Conservation (phyloP, 2,329 filamentous ascomycete species). For the Bipolaris victoriae region DNA sequence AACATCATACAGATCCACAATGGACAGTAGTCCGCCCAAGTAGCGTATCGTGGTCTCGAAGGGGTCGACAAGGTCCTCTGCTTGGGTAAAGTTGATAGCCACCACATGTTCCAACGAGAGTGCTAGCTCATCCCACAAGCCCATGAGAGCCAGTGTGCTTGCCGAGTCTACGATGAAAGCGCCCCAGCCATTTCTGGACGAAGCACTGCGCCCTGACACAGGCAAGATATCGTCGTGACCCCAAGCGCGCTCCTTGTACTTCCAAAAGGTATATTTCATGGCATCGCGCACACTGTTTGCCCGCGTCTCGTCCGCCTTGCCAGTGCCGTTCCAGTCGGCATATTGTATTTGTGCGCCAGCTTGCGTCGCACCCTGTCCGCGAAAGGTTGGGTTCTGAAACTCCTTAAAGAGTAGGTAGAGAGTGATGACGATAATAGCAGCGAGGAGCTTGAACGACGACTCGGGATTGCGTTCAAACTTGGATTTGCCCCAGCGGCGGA, state of each 20-base stretch:
- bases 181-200: conserved; percentile 51
- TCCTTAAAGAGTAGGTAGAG: conserved; percentile 51
- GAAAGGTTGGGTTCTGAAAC: conserved; percentile 42
- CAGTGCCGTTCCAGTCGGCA: conserved; percentile 44
- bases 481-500: conserved; percentile 47
- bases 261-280: conserved; percentile 51
- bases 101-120: conserved; percentile 49
- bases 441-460: conserved; percentile 51
- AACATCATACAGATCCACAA: conserved; percentile 52
- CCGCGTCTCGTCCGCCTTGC: conserved; percentile 43
- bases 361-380: conserved; percentile 16
- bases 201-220: conserved; percentile 45
- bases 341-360: conserved; percentile 43
- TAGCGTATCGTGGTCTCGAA: conserved; percentile 54
- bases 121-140: conserved; percentile 52
- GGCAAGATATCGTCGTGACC: conserved; percentile 50
- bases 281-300: conserved; percentile 45
- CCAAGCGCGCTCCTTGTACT: conserved; percentile 50
- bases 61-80: conserved; percentile 48
- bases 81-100: conserved; percentile 45
- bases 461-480: conserved; percentile 49
- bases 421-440: conserved; percentile 48
- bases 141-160: conserved; percentile 51
- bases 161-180: conserved; percentile 52
- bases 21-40: conserved; percentile 48